Base-by-base conservation (phyloP, 1,139 yeast genomes). In the Diutina mesorugosa region DNA sequence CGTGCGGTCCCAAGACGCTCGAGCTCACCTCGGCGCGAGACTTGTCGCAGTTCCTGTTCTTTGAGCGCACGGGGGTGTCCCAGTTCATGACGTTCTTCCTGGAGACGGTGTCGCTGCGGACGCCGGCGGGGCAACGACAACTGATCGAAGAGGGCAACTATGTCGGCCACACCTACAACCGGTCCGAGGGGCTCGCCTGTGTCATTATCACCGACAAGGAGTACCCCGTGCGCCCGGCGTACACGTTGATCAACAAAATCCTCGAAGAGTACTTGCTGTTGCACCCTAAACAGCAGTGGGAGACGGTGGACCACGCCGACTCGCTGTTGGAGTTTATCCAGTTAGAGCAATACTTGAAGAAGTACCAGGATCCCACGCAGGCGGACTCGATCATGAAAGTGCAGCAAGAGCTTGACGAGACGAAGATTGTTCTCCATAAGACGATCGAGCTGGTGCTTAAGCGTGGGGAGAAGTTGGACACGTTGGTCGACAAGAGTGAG, bases 141-240 rank as follows among this genome's bases (percentile, higher is more conserved):
- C 82, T 91, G 67, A 89, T 93, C 56, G 97, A 93, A 69, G 97
- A 93, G 70, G 95, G 95, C 55, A 83, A 81, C 68, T 91, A 91
- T 68, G 80, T 89, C 26, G 98, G 97, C 8, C 99, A 95, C 69
- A 93, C 93, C 0, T 93, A 87, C 69, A 85, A 91, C 30, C 80
- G 98, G 62, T 73, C 87, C 45, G 99, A 95, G 70, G 98, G 98
- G 1, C 68, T 93, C 55, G 87, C 96, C n/a, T 96, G 96, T 61
- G 96, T 93, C 35, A 74, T 93, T 59, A 88, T 95, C 68, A 84
- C 96, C 55, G 99, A 93, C 69, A 87, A 87, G 69, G 97, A 93
- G 64, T 93, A 93, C 70, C 99, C 99, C 1, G 91, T 89, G 26
- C 81, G 99, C 67, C 98, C 97, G n/a, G 99, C 97, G 0, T 93